phyloP scores from a whole-genome alignment of 805 yeast species.

The Candida odintsovae region DNA sequence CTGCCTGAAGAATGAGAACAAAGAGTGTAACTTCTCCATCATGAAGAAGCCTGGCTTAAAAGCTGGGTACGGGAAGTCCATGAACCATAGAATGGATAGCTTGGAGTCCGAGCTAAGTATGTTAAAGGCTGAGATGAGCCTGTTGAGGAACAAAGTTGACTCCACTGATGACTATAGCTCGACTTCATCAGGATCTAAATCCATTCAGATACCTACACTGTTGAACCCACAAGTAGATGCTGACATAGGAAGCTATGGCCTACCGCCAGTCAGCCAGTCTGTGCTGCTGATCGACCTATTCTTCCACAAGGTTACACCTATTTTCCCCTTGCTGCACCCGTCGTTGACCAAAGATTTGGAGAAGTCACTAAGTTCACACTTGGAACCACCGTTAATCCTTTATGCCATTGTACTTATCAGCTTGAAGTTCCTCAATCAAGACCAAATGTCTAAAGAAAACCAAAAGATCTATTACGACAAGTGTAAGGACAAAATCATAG shows the following conservation, averaged over 20 bases:
- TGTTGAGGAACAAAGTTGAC: not conserved
- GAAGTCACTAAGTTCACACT: conserved; percentile 4
- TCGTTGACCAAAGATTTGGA: conserved; percentile 8
- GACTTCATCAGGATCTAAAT: not conserved
- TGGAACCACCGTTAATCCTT: conserved; percentile 15
- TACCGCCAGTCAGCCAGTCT: conserved; percentile 14
- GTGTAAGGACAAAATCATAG: conserved; percentile 18
- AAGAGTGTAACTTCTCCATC: conserved; percentile 12
- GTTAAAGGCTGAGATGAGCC: conserved; percentile 5
- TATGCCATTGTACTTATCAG: conserved; percentile 18
- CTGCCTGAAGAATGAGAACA: conserved; percentile 10
- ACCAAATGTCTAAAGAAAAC: conserved; percentile 12
- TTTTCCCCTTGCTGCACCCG: conserved; percentile 21
- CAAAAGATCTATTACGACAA: conserved; percentile 7
- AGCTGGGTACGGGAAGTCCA: conserved; percentile 19
- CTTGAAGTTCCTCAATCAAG: conserved; percentile 15
- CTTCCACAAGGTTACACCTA: conserved; percentile 15
- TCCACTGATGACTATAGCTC: not conserved
- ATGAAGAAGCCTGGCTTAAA: conserved; percentile 22
- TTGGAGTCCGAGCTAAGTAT: conserved; percentile 12
- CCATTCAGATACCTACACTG: conserved; percentile 15
- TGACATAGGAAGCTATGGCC: conserved; percentile 1
- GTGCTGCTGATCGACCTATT: conserved; percentile 15
- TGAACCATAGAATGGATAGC: conserved; percentile 16
- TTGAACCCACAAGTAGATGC: conserved; percentile 9